phyloP scores from a whole-genome alignment of 768 basidiomycete species.

The Mycena venus region DNA sequence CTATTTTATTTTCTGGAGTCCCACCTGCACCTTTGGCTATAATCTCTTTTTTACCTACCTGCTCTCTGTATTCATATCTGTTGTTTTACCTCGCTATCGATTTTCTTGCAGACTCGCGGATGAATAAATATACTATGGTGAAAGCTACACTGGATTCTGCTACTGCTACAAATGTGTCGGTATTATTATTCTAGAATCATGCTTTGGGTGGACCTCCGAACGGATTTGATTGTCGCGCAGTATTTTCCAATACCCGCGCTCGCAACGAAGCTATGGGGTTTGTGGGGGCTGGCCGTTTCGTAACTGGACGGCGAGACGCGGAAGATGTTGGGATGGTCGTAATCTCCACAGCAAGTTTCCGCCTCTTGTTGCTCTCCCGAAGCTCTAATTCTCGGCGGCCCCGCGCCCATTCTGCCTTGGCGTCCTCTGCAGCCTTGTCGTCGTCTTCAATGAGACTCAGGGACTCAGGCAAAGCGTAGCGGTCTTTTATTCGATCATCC shows the following conservation, averaged over 20 bases:
- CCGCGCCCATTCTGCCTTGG: constrained; percentile 73
- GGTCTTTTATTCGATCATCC: constrained; percentile 79
- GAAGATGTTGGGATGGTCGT: constrained; percentile 31
- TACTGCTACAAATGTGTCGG: constrained; percentile 20
- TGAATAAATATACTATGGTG: constrained; percentile 22
- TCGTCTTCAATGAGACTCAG: constrained; percentile 78
- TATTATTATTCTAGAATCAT: background rate
- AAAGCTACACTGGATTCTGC: constrained; percentile 6
- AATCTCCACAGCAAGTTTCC: constrained; percentile 52
- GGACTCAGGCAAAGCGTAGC: constrained; percentile 82
- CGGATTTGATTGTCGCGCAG: constrained; percentile 55
- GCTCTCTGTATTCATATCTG: constrained; percentile 70
- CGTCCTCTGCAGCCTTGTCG: constrained; percentile 68
- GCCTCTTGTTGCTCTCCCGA: constrained; percentile 61
- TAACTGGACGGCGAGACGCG: constrained; percentile 16
- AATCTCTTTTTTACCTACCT: constrained; percentile 38
- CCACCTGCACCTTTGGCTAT: constrained; percentile 56
- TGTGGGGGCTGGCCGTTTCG: constrained; percentile 18
- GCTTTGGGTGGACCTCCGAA: constrained; percentile 27
- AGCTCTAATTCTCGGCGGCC: constrained; percentile 62
- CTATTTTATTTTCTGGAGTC: constrained; percentile 54
- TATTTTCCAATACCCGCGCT: constrained; percentile 71
- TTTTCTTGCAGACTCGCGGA: constrained; percentile 51
- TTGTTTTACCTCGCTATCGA: constrained; percentile 74
- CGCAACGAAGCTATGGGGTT: constrained; percentile 59